Percentiles rank a stretch among this genome's conserved stretches.
phyloP scores from a whole-genome alignment of 1,284 basidiomycete species.

The Ceratorhiza oryzae-sativae region DNA sequence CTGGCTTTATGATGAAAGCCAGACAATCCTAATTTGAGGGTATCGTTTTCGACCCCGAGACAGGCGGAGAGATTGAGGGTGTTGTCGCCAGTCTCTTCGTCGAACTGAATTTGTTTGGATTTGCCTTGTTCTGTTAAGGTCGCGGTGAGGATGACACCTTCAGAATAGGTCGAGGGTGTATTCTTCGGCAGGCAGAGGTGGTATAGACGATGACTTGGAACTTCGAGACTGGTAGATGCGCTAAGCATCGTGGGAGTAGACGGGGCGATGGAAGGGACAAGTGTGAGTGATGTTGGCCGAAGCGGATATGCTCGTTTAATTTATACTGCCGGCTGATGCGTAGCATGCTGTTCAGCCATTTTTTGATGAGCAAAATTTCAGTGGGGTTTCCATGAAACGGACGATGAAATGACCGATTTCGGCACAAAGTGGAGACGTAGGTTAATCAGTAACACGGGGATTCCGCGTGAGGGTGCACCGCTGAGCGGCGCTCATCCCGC shows the following conservation, averaged over 20 bases:
- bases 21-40: not conserved
- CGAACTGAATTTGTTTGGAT: not conserved
- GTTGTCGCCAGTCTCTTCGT: not conserved
- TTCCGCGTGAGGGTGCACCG: no score
- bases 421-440: no score
- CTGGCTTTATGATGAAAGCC: slow-evolving; percentile 1
- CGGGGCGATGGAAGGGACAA: no score
- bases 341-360: no score
- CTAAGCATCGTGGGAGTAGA: not conserved
- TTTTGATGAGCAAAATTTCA: no score
- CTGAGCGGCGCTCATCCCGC: no score
- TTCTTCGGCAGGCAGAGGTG: not conserved
- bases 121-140: not conserved
- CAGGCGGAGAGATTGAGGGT: not conserved
- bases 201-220: not conserved
- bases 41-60: not conserved
- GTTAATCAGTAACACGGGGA: no score
- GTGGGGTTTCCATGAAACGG: no score
- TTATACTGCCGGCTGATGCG: no score
- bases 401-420: no score
- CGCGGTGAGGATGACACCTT: not conserved
- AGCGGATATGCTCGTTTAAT: no score
- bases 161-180: not conserved
- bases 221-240: not conserved
- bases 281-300: no score